Percentiles rank a stretch among this genome's conserved stretches.
These are phyloP conservation scores for Drechslerella coelobrocha DNA, from an alignment of 2,329 filamentous ascomycete genomes.

Conservation along the genomic window DNA sequence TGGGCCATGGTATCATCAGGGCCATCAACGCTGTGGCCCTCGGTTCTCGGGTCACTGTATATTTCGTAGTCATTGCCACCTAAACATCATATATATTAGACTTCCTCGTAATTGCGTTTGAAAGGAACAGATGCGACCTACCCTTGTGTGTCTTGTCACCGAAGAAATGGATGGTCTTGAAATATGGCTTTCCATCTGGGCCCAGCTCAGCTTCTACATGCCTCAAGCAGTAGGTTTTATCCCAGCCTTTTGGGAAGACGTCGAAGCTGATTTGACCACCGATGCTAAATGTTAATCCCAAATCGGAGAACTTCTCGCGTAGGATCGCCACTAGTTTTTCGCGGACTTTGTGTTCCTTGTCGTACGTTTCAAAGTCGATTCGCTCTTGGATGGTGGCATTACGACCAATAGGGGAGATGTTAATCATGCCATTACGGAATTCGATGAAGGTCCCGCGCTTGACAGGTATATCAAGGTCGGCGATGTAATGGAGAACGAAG, in stretches of 20 bases:
- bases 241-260: conserved; percentile 95
- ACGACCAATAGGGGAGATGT: conserved; percentile 80
- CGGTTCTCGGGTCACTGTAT: conserved; percentile 78
- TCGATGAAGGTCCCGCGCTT: conserved; percentile 85
- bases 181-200: conserved; percentile 65
- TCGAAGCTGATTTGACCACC: conserved; percentile 98
- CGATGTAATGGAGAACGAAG: conserved; percentile 81
- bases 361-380: conserved; percentile 80
- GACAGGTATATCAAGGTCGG: conserved; percentile 81
- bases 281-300: conserved; percentile 90
- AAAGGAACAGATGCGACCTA: background rate
- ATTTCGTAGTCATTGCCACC: conserved; percentile 96
- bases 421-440: conserved; percentile 92
- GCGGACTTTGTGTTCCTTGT: conserved; percentile 77
- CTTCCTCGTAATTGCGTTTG: background rate
- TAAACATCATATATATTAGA: background rate
- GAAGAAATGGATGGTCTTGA: conserved; percentile 86
- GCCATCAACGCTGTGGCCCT: conserved; percentile 80
- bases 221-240: conserved; percentile 95
- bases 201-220: conserved; percentile 71
- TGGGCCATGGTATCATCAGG: conserved; percentile 82
- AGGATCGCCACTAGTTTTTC: conserved; percentile 77
- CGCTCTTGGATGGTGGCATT: conserved; percentile 81
- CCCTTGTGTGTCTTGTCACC: conserved; percentile 89
- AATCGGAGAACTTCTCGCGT: conserved; percentile 79